Base-by-base conservation (phyloP, 106 monocot genomes). In the Ottelia alismoides region DNA sequence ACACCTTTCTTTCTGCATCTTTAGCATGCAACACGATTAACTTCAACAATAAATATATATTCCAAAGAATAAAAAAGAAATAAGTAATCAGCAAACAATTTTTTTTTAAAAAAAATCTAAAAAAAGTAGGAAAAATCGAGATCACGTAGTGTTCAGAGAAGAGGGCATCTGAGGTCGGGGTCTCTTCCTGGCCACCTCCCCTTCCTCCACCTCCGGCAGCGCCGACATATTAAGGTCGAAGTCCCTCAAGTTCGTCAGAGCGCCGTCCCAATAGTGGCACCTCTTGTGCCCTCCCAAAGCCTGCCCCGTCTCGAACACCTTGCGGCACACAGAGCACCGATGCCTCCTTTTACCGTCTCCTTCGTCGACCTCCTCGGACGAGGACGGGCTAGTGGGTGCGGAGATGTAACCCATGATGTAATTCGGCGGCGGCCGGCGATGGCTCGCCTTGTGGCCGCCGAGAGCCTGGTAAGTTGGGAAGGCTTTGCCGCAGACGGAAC, bases 271-370 rank as follows among this genome's bases (percentile, higher is more conserved):
- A 31, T 75, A 73, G 72, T 85, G 84, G 44, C 64, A 55, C 57
- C 84, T 49, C 73, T 85, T 85, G 63, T 85, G 84, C 3, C 85
- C 85, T 1, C 80, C 85, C 5, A 80, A 64, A 19, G 76, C 80
- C 43, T 80, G 80, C 16, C 85, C 85, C 11, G 80, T 66, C 2
- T 57, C 57, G 53, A 77, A 85, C 59, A 66, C 48, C 60, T 60
- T 69, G 14, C 40, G 22, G 53, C 80, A 80, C 4, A 77, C 61
- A 27, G 50, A 51, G 62, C 80, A 80, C 58, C 58, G 56, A 45
- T 74, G 76, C 19, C 47, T 43, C 30, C 46, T 69, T 2, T 20
- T 59, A 25, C 45, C 31, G 21, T 30, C 62, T 21, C 31, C 20
- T 11, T 3, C 5, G 9, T 12, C 9, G 5, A 5, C 35, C 12